Base-by-base conservation (phyloP, 345 rosid species). In the Hypericum perforatum region DNA sequence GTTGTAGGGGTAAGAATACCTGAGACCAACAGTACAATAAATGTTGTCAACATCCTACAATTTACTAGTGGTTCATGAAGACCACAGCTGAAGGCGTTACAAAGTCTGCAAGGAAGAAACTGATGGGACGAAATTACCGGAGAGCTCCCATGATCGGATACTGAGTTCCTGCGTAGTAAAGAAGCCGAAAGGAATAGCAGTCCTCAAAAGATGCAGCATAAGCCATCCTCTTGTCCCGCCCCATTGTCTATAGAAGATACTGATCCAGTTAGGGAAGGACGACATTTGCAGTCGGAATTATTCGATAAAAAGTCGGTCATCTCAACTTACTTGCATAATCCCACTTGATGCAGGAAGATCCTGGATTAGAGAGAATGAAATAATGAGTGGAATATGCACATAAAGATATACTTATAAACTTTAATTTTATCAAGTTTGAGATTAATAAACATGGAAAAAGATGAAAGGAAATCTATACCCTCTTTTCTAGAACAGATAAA, bases 81-180 rank as follows among this genome's bases (percentile, higher is more conserved):
- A 6, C 11, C 46, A 43, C 46, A 11, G 46, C 9, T 44, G 14
- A 15, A 44, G n/a, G 14, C 48, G 14, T 44, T 11, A 6, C 5
- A 10, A 10, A 10, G 48, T 44, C 3, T 11, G 12, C 14, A 7
- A 9, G 8, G 13, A 44, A 15, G 6, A 5, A 15, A 6, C 7
- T 10, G 14, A 8, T n/a, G 11, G 48, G 5, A 16, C 41, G 8
- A 11, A 41, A 42, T 49, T 56, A 86, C 97, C 97, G 86, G 44
- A 90, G 81, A 74, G 96, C 95, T 15, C 95, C 96, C 92, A 91
- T 86, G 38, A 91, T 91, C 7, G 98, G 98, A 76, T 86, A 91
- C 52, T 86, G 96, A 57, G 94, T 84, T 65, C 98, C 96, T 7
- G 82, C 85, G 11, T 86, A 91, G 59, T 84, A 86, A 39, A 91